These are phyloP conservation scores for Plantago major DNA, from an alignment of 257 asterid genomes.

Conservation along the genomic window DNA sequence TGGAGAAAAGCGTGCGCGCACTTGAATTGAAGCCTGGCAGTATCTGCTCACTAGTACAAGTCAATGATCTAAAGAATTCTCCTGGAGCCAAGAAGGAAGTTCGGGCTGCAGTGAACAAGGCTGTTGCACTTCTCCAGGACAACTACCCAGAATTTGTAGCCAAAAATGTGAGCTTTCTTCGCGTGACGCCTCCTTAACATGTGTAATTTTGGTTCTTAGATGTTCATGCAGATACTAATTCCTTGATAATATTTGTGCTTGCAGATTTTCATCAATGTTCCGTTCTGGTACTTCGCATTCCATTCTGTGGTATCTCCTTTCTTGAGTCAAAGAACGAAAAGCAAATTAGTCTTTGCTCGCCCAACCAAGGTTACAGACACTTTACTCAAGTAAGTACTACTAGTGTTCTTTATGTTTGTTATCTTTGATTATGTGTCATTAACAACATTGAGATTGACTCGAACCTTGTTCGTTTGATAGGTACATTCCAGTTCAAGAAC, in stretches of 20 bases:
- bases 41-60: conserved; percentile 53
- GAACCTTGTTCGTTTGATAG: conserved; percentile 22
- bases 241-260: conserved; percentile 7
- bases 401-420: neutral
- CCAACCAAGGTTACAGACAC: conserved; percentile 76
- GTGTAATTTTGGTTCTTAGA: neutral
- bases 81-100: conserved; percentile 69
- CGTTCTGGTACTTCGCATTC: conserved; percentile 72
- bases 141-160: conserved; percentile 83
- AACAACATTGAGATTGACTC: neutral
- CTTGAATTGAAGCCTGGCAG: conserved; percentile 62
- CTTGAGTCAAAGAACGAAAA: conserved; percentile 69
- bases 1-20: conserved; percentile 67
- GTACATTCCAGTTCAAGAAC: conserved; percentile 66
- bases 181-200: neutral
- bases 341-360: conserved; percentile 75
- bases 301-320: conserved; percentile 65
- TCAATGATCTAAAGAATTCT: conserved; percentile 64
- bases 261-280: conserved; percentile 82
- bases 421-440: neutral
- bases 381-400: conserved; percentile 56
- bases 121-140: conserved; percentile 69
- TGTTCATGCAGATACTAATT: neutral
- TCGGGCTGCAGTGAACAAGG: conserved; percentile 53
- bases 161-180: conserved; percentile 47